Percentiles rank a stretch among this genome's conserved stretches.
These are phyloP conservation scores for Pythium aristosporum DNA, from an alignment of 352 stramenopile species.

Conservation along the genomic window DNA sequence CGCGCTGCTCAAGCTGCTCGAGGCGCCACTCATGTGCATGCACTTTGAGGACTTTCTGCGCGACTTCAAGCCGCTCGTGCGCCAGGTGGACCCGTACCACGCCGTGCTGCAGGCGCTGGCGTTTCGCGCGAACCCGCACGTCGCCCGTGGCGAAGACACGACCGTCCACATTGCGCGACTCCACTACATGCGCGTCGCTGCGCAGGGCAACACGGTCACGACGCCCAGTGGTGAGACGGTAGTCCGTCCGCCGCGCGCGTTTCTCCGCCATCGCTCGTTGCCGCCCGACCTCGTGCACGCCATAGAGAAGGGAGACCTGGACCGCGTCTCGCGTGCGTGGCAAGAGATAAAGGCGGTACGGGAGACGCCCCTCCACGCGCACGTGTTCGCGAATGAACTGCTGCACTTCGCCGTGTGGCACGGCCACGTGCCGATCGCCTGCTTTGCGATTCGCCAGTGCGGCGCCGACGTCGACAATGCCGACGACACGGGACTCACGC, in stretches of 20 bases:
- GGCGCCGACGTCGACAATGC: conserved; percentile 68
- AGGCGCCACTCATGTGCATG: conserved; percentile 84
- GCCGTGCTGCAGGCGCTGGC: conserved; percentile 59
- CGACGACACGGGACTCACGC: conserved; percentile 67
- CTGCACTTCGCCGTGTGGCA: conserved; percentile 79
- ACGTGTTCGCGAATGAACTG: conserved; percentile 74
- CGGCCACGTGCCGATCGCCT: conserved; percentile 51
- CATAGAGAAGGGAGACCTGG: conserved; percentile 41
- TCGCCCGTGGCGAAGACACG: conserved; percentile 48
- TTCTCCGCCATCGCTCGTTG: conserved; percentile 63
- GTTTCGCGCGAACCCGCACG: conserved; percentile 48
- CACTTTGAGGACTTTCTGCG: conserved; percentile 79
- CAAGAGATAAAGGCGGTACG: conserved; percentile 40
- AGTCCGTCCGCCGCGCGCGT: conserved; percentile 34
- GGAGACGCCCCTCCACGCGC: conserved; percentile 18
- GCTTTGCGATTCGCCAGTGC: conserved; percentile 61
- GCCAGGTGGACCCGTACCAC: conserved; percentile 76
- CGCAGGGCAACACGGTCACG: conserved; percentile 2
- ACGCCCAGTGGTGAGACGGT: conserved; percentile 29
- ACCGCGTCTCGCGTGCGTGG: conserved; percentile 42
- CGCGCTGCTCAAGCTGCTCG: conserved; percentile 75
- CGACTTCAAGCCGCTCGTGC: conserved; percentile 79
- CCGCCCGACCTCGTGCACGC: conserved; percentile 47
- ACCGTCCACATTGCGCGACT: conserved; percentile 50
- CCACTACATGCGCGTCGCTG: conserved; percentile 36